Base-by-base conservation (phyloP, 257 asterid genomes). In the Jasminum sambac region DNA sequence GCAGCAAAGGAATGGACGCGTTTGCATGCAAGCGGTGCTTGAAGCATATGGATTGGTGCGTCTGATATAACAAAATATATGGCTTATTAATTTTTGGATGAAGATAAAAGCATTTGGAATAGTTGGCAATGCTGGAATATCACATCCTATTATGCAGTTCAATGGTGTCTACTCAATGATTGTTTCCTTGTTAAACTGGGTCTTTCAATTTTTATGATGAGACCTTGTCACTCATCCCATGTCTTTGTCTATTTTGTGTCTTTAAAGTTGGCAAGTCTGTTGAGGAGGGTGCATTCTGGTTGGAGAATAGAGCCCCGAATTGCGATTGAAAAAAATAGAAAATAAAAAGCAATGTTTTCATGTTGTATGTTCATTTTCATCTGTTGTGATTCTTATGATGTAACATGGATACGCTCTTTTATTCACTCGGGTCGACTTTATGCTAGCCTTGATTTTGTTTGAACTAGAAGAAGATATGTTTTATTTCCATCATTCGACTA, bases 1-100 rank as follows among this genome's bases (percentile, higher is more conserved):
- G 80, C 80, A 81, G 83, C 83, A 8, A 81, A 77, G 68, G 85
- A 81, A 64, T 81, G 83, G 82, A 75, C 85, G 0, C 72, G 73
- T 11, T 42, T 77, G 37, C 78, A 81, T 61, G 82, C 83, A 8
- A 77, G 68, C 30, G 85, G 80, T 69, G 83, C 81, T 11, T 81
- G 80, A 81, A 40, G 55, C 2, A 8, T 34, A 23, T 50, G 16
- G 48, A 55, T 0, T 10, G 62, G 34, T 55, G 16, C 62, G 21
- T 23, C 8, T 14, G 2, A 9, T 19, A 55, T 55, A 21, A 55
- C 30, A 10, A 19, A 9, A 23, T 55, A 10, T 55, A 30, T 10
- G 21, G 23, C 62, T 55, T 11, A 55, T 19, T 11, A 6, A 21
- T 34, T 55, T 6, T 55, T 23, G n/a, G 23, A 9, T 21, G 62